Percentiles rank a stretch among this genome's conserved stretches.
Evolutionary conservation across 2,329 filamentous ascomycete species (phyloP).

Genomic region (Didymella pomorum): DNA sequence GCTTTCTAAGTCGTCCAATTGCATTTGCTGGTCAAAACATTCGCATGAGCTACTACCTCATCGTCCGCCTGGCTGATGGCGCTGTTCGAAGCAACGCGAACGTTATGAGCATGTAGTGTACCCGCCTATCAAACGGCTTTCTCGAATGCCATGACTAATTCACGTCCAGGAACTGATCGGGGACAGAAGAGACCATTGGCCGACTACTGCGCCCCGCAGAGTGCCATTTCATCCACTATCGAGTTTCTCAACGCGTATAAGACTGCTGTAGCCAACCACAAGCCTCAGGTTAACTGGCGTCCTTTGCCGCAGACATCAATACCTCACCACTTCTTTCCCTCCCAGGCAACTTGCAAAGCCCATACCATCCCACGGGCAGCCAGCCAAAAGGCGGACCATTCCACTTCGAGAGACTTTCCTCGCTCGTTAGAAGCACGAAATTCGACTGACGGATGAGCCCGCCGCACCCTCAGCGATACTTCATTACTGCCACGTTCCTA

Average conservation of each 20-base stretch:
- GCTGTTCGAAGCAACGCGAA: too few relatives aligned
- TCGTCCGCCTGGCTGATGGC: too few relatives aligned
- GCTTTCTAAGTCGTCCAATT: too few relatives aligned
- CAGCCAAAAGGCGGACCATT: neutral
- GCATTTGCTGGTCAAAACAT: too few relatives aligned
- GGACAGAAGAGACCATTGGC: too few relatives aligned
- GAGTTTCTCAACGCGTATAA: neutral
- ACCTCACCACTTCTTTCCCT: neutral
- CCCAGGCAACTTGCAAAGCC: neutral
- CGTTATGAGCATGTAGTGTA: too few relatives aligned
- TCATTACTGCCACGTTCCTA: neutral
- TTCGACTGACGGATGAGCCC: neutral
- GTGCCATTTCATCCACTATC: neutral
- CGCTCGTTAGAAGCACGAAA: neutral
- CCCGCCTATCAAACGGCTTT: too few relatives aligned
- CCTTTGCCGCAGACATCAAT: neutral
- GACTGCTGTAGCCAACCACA: neutral
- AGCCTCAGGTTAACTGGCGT: neutral
- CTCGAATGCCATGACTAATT: too few relatives aligned
- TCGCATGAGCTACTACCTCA: too few relatives aligned
- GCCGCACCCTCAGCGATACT: neutral
- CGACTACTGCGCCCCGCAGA: neutral
- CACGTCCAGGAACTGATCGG: too few relatives aligned
- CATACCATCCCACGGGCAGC: neutral
- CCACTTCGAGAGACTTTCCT: neutral